Evolutionary conservation across 345 rosid genomes (phyloP), one percentile per base, ranked within the genome.

Genomic region (Mallotus nudiflorus): DNA sequence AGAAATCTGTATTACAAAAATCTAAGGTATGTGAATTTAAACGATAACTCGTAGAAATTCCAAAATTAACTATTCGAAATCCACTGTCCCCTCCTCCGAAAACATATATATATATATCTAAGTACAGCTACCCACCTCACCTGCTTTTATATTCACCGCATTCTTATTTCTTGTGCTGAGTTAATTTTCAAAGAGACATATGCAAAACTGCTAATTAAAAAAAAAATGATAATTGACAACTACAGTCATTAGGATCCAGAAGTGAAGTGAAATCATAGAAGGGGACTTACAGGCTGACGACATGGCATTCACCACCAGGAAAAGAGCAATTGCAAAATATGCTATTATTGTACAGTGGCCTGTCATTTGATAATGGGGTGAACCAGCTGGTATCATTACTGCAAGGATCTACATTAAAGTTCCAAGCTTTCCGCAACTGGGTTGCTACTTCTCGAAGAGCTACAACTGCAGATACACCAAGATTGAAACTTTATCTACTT

Each of bases 371-470:
- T 14, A 5, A 4, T 49, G 69, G 55, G 29, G 68, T 65, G 5
- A 19, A 35, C 68, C 68, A 65, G 29, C 68, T 65, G 9, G 55
- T 46, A 20, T 65, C 28, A 13, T 49, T 33, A 20, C 44, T 31
- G 28, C 68, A 65, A 5, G 44, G 57, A 31, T 12, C 44, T 20
- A 49, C 56, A 6, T 19, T 65, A 31, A 29, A 19, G 37, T 65
- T 65, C 68, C 57, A 65, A 24, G 33, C 68, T 18, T n/a, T 31
- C 10, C 57, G 44, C 56, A 65, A n/a, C 20, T 65, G 69, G 9
- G 28, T 33, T 31, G 69, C 69, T 13, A 50, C 15, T 48, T 65
- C 69, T n/a, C 3, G 44, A 1, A 65, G 5, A 5, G 69, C 69
- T 16, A 0, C 31, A 42, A 3, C 69, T 65, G 69, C 44, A 65